Base-by-base conservation (phyloP, 208 protist genomes). In the Herpetomonas tarakana region DNA sequence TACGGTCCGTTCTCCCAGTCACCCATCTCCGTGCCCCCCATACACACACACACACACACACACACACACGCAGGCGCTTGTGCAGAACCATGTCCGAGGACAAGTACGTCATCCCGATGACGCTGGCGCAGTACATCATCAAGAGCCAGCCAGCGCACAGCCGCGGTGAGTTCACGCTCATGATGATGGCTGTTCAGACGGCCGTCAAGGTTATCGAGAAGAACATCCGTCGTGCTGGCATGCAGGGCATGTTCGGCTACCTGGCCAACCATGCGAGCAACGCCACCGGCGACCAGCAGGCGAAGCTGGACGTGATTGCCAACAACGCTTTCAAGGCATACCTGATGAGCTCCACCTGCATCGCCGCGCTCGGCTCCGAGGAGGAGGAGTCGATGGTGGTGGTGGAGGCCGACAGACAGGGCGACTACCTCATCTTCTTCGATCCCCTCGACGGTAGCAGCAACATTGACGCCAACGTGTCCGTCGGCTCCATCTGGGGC, bases 381-480 rank as follows among this genome's bases (percentile, higher is more conserved):
- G 88, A 94, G 73, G 88, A 94, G 57, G 83, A 92, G 54, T 63
- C 72, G 27, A 57, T 90, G 62, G 75, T 95, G 6, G 25, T 95
- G 19, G 83, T 90, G 0, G 81, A 89, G 27, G 41, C 41, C 3
- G 73, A 67, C 24, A 62, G 76, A 44, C 76, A 77, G 25, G 96
- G 96, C 31, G 70, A 86, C 52, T 98, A 98, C 71, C 60, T 96
- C 49, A 83, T 97, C 56, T 95, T 96, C 59, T 98, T 98, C 61
- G 97, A 98, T 68, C 97, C 97, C 25, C 91, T 98, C 4, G 97
- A 99, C 56, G 97, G 97, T 28, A 96, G 84, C 62, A 97, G 87
- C 60, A 98, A 99, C 78, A 98, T 99, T 62, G 98, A 99, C 74
- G 91, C 92, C 54, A 98, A 97, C 67, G 89, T 99, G 3, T 92